phyloP scores from a whole-genome alignment of 768 basidiomycete genomes.

The Amanita muscaria region DNA sequence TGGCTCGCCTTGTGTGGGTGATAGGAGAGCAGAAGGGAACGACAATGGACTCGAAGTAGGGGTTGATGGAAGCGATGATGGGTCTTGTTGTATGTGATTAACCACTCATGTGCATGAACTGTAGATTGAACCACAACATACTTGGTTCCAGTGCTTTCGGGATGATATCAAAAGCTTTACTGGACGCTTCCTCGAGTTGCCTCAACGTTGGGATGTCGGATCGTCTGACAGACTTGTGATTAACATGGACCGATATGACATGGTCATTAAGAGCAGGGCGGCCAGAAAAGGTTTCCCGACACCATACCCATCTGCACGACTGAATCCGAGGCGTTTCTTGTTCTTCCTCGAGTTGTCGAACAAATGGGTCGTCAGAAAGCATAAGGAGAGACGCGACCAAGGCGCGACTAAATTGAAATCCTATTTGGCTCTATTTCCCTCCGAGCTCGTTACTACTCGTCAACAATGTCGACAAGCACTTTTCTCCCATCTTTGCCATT shows the following conservation, averaged over 20 bases:
- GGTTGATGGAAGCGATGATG: conserved; percentile 26
- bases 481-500: conserved; percentile 18
- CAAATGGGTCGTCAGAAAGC: not conserved
- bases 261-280: conserved; percentile 35
- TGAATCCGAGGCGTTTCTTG: conserved; percentile 8
- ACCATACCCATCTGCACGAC: conserved; percentile 49
- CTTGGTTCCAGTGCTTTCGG: not conserved
- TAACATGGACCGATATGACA: conserved; percentile 39
- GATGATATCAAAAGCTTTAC: conserved; percentile 7
- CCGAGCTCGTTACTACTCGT: not conserved
- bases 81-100: not conserved
- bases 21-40: not conserved
- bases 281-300: conserved; percentile 31
- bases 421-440: conserved; percentile 3
- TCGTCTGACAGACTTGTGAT: conserved; percentile 33
- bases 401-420: no score
- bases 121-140: not conserved
- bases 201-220: conserved; percentile 35
- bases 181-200: conserved; percentile 34
- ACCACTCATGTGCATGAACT: not conserved
- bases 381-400: no score
- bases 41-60: conserved; percentile 22
- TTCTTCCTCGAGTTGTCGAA: no score
- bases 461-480: not conserved
- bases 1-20: not conserved